Conservation (phyloP, 768 basidiomycete genomes). For the Lactarius quietus region DNA sequence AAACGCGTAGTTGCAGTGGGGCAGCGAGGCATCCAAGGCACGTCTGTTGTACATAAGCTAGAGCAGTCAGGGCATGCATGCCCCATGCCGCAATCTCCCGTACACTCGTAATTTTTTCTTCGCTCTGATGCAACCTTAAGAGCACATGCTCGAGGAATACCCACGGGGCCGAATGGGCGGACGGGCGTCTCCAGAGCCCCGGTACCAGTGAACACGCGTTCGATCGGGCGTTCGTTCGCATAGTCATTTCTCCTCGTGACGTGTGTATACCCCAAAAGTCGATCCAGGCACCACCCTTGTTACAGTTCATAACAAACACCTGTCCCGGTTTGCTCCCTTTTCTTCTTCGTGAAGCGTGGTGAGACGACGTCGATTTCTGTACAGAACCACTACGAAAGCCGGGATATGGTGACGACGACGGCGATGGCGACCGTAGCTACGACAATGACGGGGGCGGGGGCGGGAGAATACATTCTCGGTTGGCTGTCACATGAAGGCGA, state of each 20-base stretch:
- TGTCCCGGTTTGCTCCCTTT: constrained; percentile 7
- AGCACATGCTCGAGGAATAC: constrained; percentile 22
- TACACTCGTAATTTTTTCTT: constrained; percentile 20
- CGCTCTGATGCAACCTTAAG: constrained; percentile 2
- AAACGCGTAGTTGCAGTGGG: constrained; percentile 13
- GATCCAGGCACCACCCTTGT: constrained; percentile 24
- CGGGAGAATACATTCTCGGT: constrained; percentile 2
- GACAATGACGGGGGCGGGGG: not conserved
- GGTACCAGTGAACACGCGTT: constrained; percentile 16
- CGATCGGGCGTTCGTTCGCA: constrained; percentile 18
- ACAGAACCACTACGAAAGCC: not conserved
- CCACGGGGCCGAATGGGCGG: constrained; percentile 9
- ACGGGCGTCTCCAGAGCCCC: constrained; percentile 10
- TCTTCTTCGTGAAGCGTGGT: constrained; percentile 1
- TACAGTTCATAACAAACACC: constrained; percentile 10
- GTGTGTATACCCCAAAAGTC: constrained; percentile 22
- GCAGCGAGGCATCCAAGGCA: constrained; percentile 9
- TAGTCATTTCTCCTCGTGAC: constrained; percentile 26
- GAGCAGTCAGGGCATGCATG: constrained; percentile 3
- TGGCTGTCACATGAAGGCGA: constrained; percentile 13
- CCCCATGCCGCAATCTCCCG: constrained; percentile 19
- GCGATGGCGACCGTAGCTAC: constrained; percentile 8
- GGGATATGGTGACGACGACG: not conserved
- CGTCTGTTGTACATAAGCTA: constrained; percentile 12
- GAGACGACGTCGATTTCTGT: not conserved